These are phyloP conservation scores for Dipteronia sinensis DNA, from an alignment of 345 rosid species.

Conservation along the genomic window DNA sequence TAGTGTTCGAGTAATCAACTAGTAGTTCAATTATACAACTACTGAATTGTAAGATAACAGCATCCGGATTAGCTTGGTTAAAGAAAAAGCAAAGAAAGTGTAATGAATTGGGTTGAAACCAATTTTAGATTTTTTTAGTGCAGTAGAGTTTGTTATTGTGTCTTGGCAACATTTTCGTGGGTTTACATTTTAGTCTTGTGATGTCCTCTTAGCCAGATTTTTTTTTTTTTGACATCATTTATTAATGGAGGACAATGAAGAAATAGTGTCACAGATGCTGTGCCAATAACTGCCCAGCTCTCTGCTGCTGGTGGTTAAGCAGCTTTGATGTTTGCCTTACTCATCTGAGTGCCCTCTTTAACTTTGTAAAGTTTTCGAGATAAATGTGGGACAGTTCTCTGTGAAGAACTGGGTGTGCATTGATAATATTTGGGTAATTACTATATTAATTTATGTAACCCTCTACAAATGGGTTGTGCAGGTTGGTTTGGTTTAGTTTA, in stretches of 20 bases:
- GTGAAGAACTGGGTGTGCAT: not conserved
- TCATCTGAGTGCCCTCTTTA: not conserved
- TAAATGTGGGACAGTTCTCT: not conserved
- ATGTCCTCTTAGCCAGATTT: no score
- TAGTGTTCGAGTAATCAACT: no score
- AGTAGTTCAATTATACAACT: no score
- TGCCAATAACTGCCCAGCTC: not conserved
- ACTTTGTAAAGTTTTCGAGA: not conserved
- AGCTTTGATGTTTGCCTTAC: conserved; percentile 1
- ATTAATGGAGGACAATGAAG: not conserved
- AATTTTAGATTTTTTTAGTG: no score
- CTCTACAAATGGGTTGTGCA: conserved; percentile 7
- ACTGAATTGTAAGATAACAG: no score
- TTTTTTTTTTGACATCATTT: no score
- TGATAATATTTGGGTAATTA: not conserved
- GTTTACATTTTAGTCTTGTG: no score
- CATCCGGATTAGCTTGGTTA: no score
- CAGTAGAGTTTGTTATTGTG: no score
- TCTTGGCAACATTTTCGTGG: no score
- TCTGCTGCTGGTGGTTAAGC: not conserved
- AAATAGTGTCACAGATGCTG: not conserved
- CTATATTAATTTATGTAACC: not conserved
- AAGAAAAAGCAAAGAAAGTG: no score
- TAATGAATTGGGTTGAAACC: no score
- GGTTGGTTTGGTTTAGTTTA: conserved; percentile 10